These are phyloP conservation scores for Thoreauomyces humboldtii DNA, from an alignment of 192 early-diverging fungal genomes.

Conservation along the genomic window DNA sequence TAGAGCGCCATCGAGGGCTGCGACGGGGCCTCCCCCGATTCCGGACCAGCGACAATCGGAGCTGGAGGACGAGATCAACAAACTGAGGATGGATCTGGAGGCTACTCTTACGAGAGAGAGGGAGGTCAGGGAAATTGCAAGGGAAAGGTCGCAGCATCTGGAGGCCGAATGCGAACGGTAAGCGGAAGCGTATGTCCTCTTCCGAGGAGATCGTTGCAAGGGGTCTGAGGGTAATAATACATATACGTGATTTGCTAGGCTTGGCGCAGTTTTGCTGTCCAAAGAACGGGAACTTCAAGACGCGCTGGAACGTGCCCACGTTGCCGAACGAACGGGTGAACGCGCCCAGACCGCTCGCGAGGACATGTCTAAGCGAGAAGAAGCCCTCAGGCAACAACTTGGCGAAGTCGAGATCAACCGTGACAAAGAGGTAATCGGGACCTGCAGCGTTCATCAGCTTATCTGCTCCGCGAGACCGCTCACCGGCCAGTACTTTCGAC, in stretches of 20 bases:
- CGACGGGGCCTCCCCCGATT: background rate
- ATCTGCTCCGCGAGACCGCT: no score
- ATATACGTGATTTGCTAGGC: background rate
- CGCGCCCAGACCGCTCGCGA: background rate
- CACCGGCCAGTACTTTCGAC: no score
- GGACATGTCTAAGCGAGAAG: slow-evolving; percentile 7
- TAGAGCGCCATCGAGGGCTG: background rate
- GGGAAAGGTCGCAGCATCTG: slow-evolving; percentile 33
- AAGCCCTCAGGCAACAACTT: background rate
- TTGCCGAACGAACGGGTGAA: background rate
- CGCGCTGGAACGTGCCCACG: background rate
- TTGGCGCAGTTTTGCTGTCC: background rate
- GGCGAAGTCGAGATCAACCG: slow-evolving; percentile 24
- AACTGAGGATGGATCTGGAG: slow-evolving; percentile 38
- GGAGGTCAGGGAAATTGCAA: slow-evolving; percentile 30
- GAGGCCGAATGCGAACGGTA: slow-evolving; percentile 42
- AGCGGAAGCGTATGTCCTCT: background rate
- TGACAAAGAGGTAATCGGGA: slow-evolving; percentile 17
- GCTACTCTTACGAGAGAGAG: slow-evolving; percentile 32
- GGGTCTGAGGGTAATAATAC: no score
- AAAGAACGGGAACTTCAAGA: slow-evolving; percentile 12
- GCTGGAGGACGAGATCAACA: slow-evolving; percentile 34
- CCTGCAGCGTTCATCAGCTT: background rate
- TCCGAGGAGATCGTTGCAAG: background rate
- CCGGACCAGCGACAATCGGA: no score